Evolutionary conservation across 208 protist genomes (phyloP), one percentile per base, ranked within the genome.

Genomic region (Naegleria gruberi): DNA sequence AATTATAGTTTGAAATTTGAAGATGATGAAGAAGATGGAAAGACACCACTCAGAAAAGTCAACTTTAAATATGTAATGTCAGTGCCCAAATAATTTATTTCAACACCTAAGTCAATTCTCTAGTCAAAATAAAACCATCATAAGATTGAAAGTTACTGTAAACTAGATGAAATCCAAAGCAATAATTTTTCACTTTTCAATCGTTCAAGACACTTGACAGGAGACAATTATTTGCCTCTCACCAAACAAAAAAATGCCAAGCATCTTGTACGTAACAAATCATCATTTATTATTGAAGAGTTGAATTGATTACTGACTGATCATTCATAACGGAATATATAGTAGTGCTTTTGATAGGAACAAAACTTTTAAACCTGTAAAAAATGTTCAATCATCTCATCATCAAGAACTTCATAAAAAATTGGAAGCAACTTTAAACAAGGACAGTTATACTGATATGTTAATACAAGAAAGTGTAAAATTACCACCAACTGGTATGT

Each of bases 11-110:
- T 92, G 19, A 73, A 91, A 34, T 92, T 92, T 89, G 91, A 92
- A 23, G 91, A 92, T 90, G 91, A 92, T 47, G 84, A 91, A 85
- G 90, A 89, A 42, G 91, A 92, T 23, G 83, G 83, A 40, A 30
- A 37, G 12, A 55, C 44, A 55, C 43, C 44, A 23, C n/a, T 23
- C 10, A 15, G 83, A 55, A 87, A 87, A 55, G 83, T 87, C 6
- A 87, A 26, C 5, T 55, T 44, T 55, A 87, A 87, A 55, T 41
- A 87, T 87, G 44, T 87, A 55, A 55, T 55, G 15, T 8, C 83
- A 19, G 7, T 87, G 12, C 83, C 41, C 5, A 55, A 87, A 41
- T 82, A 82, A 65, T 10, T 30, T 19, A 65, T 23, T 23, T 65
- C 15, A 55, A 19, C 5, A 55, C 46, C 46, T 55, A 65, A n/a